These are phyloP conservation scores for Backusella mclennaniae DNA, from an alignment of 192 early-diverging fungal species.

Conservation along the genomic window DNA sequence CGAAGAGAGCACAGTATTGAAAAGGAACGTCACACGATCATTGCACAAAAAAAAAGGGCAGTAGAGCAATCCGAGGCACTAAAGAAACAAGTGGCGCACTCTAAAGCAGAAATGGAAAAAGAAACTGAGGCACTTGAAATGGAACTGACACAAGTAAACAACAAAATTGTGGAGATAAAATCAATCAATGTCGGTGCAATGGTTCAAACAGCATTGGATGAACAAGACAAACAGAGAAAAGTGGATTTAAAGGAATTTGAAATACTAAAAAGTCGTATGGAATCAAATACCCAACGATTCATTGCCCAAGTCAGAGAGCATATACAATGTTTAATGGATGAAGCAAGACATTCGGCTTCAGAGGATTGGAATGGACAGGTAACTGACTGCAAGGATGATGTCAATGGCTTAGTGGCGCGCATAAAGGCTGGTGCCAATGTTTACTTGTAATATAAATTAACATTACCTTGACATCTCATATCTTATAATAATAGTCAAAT, in stretches of 20 bases:
- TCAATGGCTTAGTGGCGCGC: background rate
- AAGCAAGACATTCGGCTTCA: background rate
- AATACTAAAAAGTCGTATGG: background rate
- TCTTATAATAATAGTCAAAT: background rate
- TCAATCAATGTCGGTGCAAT: background rate
- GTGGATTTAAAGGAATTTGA: background rate
- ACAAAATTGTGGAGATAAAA: background rate
- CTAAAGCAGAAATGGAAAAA: background rate
- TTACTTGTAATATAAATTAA: background rate
- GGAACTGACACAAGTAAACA: background rate
- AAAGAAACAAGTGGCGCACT: background rate
- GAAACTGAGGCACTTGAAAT: background rate
- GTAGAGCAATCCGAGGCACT: background rate
- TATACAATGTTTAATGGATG: background rate
- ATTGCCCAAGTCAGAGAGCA: background rate
- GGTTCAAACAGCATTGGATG: background rate
- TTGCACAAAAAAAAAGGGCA: constrained; percentile 8
- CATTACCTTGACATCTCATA: background rate
- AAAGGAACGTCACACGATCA: constrained; percentile 15
- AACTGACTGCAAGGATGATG: background rate
- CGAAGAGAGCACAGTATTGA: constrained; percentile 18
- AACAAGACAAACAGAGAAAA: background rate
- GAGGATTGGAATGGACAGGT: background rate
- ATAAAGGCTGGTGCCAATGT: background rate
- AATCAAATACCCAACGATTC: background rate